Percentiles rank a stretch among this genome's conserved stretches.
Conservation (phyloP, 208 protist species). For the Trypanosoma lewisi region DNA sequence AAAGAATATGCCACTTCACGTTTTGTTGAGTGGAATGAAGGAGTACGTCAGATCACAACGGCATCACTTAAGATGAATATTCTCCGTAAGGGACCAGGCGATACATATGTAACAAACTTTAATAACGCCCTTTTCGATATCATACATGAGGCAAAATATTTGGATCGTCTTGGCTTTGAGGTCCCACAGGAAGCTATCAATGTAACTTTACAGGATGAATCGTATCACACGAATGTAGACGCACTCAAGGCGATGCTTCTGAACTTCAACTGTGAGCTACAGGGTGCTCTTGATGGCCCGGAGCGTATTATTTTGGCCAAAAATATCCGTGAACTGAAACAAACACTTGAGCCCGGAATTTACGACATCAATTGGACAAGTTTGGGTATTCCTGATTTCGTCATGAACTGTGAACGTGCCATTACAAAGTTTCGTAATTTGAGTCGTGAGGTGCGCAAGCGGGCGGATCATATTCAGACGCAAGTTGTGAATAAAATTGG, state of each 20-base stretch:
- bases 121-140: slow-evolving; percentile 88
- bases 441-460: slow-evolving; percentile 96
- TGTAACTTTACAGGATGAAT: slow-evolving; percentile 97
- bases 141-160: slow-evolving; percentile 97
- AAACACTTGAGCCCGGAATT: slow-evolving; percentile 91
- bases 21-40: slow-evolving; percentile 91
- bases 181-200: slow-evolving; percentile 96
- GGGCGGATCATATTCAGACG: slow-evolving; percentile 91
- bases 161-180: slow-evolving; percentile 95
- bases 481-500: slow-evolving; percentile 91
- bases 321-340: slow-evolving; percentile 90
- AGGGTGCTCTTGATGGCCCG: slow-evolving; percentile 71
- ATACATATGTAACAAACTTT: slow-evolving; percentile 95
- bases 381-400: slow-evolving; percentile 96
- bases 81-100: slow-evolving; percentile 66
- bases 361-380: slow-evolving; percentile 98
- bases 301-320: slow-evolving; percentile 91
- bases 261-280: slow-evolving; percentile 88
- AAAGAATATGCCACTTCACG: slow-evolving; percentile 91
- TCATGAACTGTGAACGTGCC: slow-evolving; percentile 87
- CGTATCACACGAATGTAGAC: slow-evolving; percentile 95
- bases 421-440: slow-evolving; percentile 97
- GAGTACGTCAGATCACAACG: slow-evolving; percentile 81
- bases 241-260: slow-evolving; percentile 93
- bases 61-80: slow-evolving; percentile 91